A percentile compares a stretch with the other conserved stretches of the same genome.
phyloP scores from a whole-genome alignment of 768 basidiomycete genomes.

The Phlebiopsis gigantea region DNA sequence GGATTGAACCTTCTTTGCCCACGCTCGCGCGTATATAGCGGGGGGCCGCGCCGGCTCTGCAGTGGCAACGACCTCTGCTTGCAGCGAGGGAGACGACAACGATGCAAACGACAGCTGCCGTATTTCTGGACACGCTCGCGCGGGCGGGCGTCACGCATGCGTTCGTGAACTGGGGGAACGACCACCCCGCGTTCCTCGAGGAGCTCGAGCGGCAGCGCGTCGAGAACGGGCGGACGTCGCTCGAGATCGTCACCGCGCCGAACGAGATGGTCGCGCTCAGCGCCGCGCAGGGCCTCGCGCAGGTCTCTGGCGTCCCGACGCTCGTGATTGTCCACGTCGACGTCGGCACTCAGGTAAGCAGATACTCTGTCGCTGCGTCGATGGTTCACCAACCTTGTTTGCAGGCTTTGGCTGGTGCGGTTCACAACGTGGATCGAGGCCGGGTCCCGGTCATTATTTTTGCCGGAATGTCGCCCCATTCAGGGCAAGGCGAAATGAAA shows the following conservation, averaged over 20 bases:
- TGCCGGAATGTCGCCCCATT: slow-evolving; percentile 64
- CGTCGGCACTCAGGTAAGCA: slow-evolving; percentile 56
- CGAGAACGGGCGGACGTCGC: slow-evolving; percentile 29
- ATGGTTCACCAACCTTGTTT: neutral
- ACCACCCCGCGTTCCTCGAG: slow-evolving; percentile 68
- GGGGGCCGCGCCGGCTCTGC: neutral
- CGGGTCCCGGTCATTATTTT: slow-evolving; percentile 65
- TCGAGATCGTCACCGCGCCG: slow-evolving; percentile 61
- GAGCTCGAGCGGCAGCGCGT: slow-evolving; percentile 56
- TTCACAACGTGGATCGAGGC: slow-evolving; percentile 65
- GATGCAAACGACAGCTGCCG: slow-evolving; percentile 10
- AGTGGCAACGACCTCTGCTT: too few relatives aligned
- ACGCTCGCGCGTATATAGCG: neutral
- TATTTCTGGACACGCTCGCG: slow-evolving; percentile 51
- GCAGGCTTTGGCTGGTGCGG: slow-evolving; percentile 62
- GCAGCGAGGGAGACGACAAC: too few relatives aligned
- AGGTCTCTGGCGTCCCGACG: slow-evolving; percentile 60
- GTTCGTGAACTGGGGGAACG: slow-evolving; percentile 75
- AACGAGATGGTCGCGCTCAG: slow-evolving; percentile 76
- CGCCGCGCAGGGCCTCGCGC: slow-evolving; percentile 67
- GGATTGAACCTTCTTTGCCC: neutral
- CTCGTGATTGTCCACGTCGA: slow-evolving; percentile 74
- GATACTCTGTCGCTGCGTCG: neutral
- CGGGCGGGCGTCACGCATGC: slow-evolving; percentile 60
- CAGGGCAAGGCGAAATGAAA: slow-evolving; percentile 46